Evolutionary conservation across 192 early-diverging fungal genomes (phyloP), one percentile per base, ranked within the genome.

Genomic region (Allomyces javanicus): DNA sequence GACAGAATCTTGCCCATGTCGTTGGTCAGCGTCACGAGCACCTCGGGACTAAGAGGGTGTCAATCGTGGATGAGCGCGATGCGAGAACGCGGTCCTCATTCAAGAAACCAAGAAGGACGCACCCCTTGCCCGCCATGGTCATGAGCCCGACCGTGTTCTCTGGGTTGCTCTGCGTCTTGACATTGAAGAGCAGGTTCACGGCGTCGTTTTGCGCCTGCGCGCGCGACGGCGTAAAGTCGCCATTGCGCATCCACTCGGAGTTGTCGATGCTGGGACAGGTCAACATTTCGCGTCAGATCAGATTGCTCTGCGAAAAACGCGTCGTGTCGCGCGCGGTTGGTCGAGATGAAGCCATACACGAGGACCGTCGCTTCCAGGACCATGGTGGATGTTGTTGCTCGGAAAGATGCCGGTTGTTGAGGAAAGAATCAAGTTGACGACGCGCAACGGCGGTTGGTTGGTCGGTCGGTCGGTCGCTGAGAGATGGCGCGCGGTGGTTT

Each of bases 241-340:
- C 96, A 71, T 96, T 96, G 72, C 96, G 86, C 87, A 93, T 91
- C 91, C 92, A 98, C 75, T 98, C 96, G 4, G 93, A 96, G 78
- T 98, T 98, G 75, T 98, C 96, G 67, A 90, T 77, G 50, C 83
- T 86, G 65, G 24, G 23, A 26, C 22, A 70, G 4, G 21, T 24
- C 63, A 61, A 65, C 43, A 58, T 33, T 14, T 21, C n/a, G 24
- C 25, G 50, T 11, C 11, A 62, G 66, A 24, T 14, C 9, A 50
- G 24, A 23, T 24, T 26, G 43, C 44, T 43, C 1, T 4, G 9
- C 24, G 9, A 24, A 19, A 0, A 55, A 14, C 10, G 21, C 26
- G 22, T 22, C 19, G 50, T 63, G 0, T 10, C 9, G 11, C 21
- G 45, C 21, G 44, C 44, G 23, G 12, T 61, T 22, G 67, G 67